These are phyloP conservation scores for Coniochaeta prunicola DNA, from an alignment of 2,329 filamentous ascomycete species.

Conservation along the genomic window DNA sequence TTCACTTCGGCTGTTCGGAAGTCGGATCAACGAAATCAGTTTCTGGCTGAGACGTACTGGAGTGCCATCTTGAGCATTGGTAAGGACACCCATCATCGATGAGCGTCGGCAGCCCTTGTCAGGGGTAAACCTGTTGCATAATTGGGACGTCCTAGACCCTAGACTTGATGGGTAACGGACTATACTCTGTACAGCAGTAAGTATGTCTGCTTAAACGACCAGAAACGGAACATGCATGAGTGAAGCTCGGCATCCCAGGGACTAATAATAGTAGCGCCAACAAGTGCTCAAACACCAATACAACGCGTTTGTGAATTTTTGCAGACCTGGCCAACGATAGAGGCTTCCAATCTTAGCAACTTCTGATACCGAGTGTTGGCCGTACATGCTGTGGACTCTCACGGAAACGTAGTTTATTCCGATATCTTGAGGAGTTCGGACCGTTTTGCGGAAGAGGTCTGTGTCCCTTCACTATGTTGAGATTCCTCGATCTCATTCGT, in stretches of 20 bases:
- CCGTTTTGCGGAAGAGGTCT: not conserved
- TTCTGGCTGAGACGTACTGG: not conserved
- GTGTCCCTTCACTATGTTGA: not conserved
- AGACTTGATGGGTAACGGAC: too few relatives aligned
- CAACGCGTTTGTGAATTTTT: too few relatives aligned
- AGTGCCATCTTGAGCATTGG: too few relatives aligned
- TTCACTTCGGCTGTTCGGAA: not conserved
- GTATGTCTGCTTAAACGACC: not conserved
- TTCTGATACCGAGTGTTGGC: not conserved
- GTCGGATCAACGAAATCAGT: not conserved
- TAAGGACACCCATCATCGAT: too few relatives aligned
- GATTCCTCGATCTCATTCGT: not conserved
- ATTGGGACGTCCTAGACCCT: too few relatives aligned
- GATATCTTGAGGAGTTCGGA: not conserved
- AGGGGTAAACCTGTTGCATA: too few relatives aligned
- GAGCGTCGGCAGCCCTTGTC: not conserved
- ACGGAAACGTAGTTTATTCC: not conserved
- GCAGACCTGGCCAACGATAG: too few relatives aligned
- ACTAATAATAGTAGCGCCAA: too few relatives aligned
- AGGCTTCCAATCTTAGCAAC: not conserved
- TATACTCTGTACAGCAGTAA: not conserved
- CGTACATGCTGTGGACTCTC: not conserved
- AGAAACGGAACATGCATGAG: not conserved
- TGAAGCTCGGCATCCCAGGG: too few relatives aligned
- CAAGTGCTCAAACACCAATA: too few relatives aligned